These are phyloP conservation scores for Hamigera avellanea DNA, from an alignment of 495 filamentous ascomycete species.

Conservation along the genomic window DNA sequence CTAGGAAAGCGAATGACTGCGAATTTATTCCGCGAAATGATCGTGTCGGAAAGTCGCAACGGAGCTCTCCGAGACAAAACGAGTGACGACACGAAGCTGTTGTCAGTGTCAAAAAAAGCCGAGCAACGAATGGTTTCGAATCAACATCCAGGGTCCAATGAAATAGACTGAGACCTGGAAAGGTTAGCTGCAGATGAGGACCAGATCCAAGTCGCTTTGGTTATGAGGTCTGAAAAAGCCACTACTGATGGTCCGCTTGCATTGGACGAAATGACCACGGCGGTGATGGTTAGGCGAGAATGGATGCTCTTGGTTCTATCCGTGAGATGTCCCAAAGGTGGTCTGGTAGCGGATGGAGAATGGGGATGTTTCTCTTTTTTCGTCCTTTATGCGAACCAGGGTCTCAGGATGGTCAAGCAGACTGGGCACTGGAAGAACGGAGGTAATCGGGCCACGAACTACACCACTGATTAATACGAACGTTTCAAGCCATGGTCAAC, in stretches of 20 bases:
- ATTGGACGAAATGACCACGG: background rate
- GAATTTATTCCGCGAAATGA: constrained; percentile 35
- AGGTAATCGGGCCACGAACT: background rate
- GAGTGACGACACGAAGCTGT: constrained; percentile 31
- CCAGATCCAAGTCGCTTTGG: constrained; percentile 15
- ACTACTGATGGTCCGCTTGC: background rate
- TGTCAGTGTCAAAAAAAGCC: constrained; percentile 21
- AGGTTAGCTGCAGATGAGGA: constrained; percentile 28
- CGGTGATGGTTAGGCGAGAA: background rate
- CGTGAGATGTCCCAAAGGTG: background rate
- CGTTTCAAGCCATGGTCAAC: background rate
- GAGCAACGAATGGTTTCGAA: constrained; percentile 22
- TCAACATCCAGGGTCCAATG: constrained; percentile 21
- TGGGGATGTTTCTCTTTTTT: background rate
- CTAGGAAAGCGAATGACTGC: constrained; percentile 37
- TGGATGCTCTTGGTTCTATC: background rate
- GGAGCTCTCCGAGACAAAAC: constrained; percentile 30
- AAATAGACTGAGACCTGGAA: constrained; percentile 18
- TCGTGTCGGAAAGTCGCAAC: constrained; percentile 23
- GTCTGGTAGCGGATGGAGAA: background rate
- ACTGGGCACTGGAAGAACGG: background rate
- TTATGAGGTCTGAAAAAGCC: background rate
- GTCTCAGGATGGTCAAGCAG: too few species aligned
- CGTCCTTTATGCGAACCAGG: background rate
- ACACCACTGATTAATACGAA: background rate